A percentile compares a stretch with the other conserved stretches of the same genome.
Evolutionary conservation across 257 asterid genomes (phyloP).

Genomic region (Capsicum pubescens): DNA sequence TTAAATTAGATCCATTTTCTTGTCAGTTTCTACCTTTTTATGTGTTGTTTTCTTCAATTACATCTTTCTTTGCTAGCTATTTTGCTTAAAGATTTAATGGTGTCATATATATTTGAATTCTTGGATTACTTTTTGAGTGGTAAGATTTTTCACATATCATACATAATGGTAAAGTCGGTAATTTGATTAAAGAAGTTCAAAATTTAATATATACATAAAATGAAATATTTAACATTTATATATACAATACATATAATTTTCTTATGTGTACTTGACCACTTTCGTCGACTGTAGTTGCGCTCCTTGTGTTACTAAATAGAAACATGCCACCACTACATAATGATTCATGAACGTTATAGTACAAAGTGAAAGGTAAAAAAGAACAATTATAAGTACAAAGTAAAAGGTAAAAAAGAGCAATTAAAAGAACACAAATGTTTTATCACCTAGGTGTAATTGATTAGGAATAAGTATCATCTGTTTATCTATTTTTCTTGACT

Average conservation of each 20-base stretch:
- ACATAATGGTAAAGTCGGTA: not conserved
- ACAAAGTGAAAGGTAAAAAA: not conserved
- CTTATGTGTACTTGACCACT: too few species aligned
- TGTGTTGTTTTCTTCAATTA: not conserved
- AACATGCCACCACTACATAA: not conserved
- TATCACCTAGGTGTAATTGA: not conserved
- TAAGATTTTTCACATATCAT: not conserved
- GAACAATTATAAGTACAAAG: not conserved
- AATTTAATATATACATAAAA: too few species aligned
- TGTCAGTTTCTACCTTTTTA: not conserved
- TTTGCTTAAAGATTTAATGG: not conserved
- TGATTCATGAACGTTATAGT: not conserved
- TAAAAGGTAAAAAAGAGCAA: not conserved
- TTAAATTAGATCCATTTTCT: not conserved
- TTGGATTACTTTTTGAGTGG: not conserved
- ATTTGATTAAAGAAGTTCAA: too few species aligned
- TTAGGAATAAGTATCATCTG: not conserved
- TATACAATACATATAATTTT: not conserved
- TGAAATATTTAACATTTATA: too few species aligned
- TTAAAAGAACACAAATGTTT: not conserved
- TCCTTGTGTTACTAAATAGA: not conserved
- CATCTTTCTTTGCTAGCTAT: not conserved
- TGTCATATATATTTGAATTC: not conserved
- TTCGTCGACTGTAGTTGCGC: too few species aligned
- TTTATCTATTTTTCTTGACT: not conserved